Base-by-base conservation (phyloP, 192 early-diverging fungal species). In the Rhizophlyctis rosea region DNA sequence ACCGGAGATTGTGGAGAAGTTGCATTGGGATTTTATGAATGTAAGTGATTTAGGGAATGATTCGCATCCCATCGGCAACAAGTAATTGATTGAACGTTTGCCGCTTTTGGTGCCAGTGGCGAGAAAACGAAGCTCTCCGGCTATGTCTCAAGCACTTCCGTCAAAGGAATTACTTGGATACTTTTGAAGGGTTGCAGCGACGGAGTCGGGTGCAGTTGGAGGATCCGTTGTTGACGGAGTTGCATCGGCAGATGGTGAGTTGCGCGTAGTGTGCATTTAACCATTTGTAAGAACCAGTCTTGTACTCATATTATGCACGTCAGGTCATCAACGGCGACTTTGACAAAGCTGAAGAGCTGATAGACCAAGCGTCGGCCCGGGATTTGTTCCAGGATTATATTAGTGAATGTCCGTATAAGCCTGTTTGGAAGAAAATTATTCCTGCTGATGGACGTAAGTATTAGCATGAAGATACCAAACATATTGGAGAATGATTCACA, bases 81-180 rank as follows among this genome's bases (percentile, higher is more conserved):
- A 34, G 24, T 3, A 35, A 64, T 1, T 35, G 13, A 51, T 18
- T 33, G 50, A 47, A 50, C 33, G 25, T 61, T 57, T 34, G 16
- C 14, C 74, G 32, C 30, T 16, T 25, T 13, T 28, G 1, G 28
- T 25, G 18, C 14, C 59, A 87, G 76, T 89, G 84, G 58, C 83
- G 87, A 52, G 90, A 95, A 65, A 87, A 77, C 36, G 85, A 93
- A 66, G 87, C 88, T 0, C 80, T 91, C 9, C 81, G 93, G 28
- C 71, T 92, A 4, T 97, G 96, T 67, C 71, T 96, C 30, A 95
- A 95, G 59, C 86, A 94, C 59, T 90, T 96, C 72, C 77, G 93
- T 25, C 89, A 96, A 59, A 72, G 86, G 48, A 88, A 90, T 61
- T 83, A 87, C 53, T 71, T 80, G 27, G 82, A 88, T 36, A 82